phyloP scores from a whole-genome alignment of 2,329 filamentous ascomycete genomes.

The Colletotrichum destructivum region DNA sequence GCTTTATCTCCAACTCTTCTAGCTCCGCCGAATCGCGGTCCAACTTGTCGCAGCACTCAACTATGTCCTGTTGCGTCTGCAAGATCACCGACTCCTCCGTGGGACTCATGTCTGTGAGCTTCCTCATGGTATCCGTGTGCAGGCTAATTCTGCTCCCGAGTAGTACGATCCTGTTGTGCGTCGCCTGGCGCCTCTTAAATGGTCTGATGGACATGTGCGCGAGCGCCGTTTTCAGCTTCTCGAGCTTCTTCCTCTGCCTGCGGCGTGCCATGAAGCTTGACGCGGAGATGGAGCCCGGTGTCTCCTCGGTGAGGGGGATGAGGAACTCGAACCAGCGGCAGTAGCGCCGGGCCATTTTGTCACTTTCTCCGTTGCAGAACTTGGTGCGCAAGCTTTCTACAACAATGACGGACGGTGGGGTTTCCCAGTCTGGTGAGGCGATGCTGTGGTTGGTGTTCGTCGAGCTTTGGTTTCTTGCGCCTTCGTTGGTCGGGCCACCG shows the following conservation, averaged over 20 bases:
- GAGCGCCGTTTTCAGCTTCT: slow-evolving; percentile 1
- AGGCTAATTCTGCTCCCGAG: neutral
- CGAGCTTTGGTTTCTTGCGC: neutral
- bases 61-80: neutral
- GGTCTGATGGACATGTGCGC: neutral
- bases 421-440: neutral
- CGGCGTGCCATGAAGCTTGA: neutral
- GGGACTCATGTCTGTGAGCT: neutral
- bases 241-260: neutral
- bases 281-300: slow-evolving; percentile 1
- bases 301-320: neutral
- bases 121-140: neutral
- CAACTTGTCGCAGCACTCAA: neutral
- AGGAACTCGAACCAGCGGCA: slow-evolving; percentile 6
- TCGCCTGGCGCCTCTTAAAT: neutral
- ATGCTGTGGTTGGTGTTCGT: neutral
- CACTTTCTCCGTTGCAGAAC: neutral
- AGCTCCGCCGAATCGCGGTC: slow-evolving; percentile 1
- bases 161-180: neutral
- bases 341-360: slow-evolving; percentile 12
- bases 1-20: neutral
- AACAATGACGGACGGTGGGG: neutral
- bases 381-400: neutral
- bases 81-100: neutral
- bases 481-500: neutral